Evolutionary conservation across 352 stramenopile genomes (phyloP).

Genomic region (Hyaloperonospora brassicae): DNA sequence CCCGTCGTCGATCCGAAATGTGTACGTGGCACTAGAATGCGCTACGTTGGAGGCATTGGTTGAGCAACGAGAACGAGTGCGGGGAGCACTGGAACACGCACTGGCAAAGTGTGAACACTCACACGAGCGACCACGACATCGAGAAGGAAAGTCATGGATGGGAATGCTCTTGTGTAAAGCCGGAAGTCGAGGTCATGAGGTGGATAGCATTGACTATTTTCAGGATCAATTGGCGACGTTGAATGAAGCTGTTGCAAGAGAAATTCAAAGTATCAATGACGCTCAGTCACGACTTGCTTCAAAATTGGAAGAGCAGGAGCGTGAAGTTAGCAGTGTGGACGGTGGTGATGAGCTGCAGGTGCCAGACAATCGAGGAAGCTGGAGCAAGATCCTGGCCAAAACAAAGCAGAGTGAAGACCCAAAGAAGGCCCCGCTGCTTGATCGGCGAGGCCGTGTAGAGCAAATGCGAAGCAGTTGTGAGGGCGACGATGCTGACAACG

Average conservation of each 20-base stretch:
- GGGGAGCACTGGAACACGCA: slow-evolving; percentile 43
- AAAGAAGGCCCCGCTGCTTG: slow-evolving; percentile 14
- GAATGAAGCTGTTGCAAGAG: slow-evolving; percentile 47
- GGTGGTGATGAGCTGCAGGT: slow-evolving; percentile 15
- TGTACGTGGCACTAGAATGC: slow-evolving; percentile 71
- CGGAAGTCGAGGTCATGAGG: slow-evolving; percentile 26
- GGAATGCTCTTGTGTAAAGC: slow-evolving; percentile 33
- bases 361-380: slow-evolving; percentile 9
- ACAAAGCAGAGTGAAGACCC: slow-evolving; percentile 13
- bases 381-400: slow-evolving; percentile 9
- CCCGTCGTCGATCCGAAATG: slow-evolving; percentile 42
- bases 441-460: slow-evolving; percentile 8
- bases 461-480: slow-evolving; percentile 18
- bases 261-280: slow-evolving; percentile 58
- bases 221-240: slow-evolving; percentile 45
- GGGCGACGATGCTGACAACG: slow-evolving; percentile 17
- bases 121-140: slow-evolving; percentile 36
- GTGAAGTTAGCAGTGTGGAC: slow-evolving; percentile 18
- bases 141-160: slow-evolving; percentile 37
- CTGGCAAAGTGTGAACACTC: slow-evolving; percentile 41
- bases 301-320: slow-evolving; percentile 30
- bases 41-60: slow-evolving; percentile 45
- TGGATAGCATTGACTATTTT: slow-evolving; percentile 62
- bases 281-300: slow-evolving; percentile 42
- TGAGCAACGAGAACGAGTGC: slow-evolving; percentile 37